Evolutionary conservation across 108 stramenopile species (phyloP).

Genomic region (Cyclotella choctawhatcheeana): DNA sequence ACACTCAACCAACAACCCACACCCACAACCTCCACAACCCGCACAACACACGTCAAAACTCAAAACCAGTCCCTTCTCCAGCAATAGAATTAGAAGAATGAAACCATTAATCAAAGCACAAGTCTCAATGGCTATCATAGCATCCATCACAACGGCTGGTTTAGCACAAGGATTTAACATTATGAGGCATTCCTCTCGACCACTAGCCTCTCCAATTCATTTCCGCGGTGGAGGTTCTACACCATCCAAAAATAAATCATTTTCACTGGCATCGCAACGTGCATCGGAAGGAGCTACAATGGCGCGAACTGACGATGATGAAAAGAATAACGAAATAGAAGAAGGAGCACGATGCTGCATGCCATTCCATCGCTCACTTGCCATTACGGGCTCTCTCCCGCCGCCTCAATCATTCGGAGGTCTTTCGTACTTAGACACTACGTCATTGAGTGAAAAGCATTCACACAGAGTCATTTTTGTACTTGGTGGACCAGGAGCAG

Average conservation of each 20-base stretch:
- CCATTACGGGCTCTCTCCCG: slow-evolving; percentile 39
- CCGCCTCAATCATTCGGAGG: slow-evolving; percentile 38
- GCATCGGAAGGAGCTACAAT: slow-evolving; percentile 6
- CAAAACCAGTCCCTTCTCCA: no score
- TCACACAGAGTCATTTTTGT: slow-evolving; percentile 85
- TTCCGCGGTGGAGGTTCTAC: slow-evolving; percentile 7
- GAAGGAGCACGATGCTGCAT: slow-evolving; percentile 20
- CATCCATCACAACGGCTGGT: slow-evolving; percentile 27
- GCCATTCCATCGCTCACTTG: slow-evolving; percentile 10
- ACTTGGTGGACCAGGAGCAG: slow-evolving; percentile 93
- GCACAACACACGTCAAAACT: no score
- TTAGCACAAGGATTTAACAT: slow-evolving; percentile 36
- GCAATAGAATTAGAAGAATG: slow-evolving; percentile 16
- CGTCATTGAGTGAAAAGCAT: slow-evolving; percentile 23
- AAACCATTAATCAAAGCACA: slow-evolving; percentile 15
- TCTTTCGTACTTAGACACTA: slow-evolving; percentile 42
- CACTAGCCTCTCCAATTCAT: not conserved
- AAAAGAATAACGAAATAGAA: slow-evolving; percentile 32
- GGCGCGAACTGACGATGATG: slow-evolving; percentile 7
- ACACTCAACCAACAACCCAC: not conserved
- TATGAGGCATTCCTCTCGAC: slow-evolving; percentile 9
- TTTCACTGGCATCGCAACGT: slow-evolving; percentile 11
- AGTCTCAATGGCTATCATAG: slow-evolving; percentile 38
- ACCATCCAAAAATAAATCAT: not conserved
- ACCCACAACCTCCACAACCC: no score